Evolutionary conservation across 1,284 basidiomycete species (phyloP), one percentile per base, ranked within the genome.

Genomic region (Irpex sp.): DNA sequence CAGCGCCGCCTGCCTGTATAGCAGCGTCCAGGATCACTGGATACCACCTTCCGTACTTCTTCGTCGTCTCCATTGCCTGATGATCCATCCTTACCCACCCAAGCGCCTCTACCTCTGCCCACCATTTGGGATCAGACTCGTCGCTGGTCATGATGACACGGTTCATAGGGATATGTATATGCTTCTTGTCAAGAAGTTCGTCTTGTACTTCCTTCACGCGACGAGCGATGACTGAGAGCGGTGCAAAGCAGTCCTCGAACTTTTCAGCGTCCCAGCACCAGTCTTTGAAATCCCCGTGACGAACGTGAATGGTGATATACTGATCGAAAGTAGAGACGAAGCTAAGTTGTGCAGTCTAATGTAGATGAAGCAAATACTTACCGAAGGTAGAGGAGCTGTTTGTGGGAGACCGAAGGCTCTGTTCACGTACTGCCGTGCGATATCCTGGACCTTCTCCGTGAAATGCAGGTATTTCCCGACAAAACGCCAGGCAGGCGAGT

Each of bases 121-220:
- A 91, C 88, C 89, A 92, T 11, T 75, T 78, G 7, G 78, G 72
- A 69, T 91, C 81, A 60, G 74, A 70, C 74, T 92, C 90, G 70
- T 92, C 90, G 66, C 86, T 89, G 13, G 88, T 91, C 78, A 92
- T 82, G 64, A 92, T 79, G 48, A 92, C 85, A 67, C 84, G 78
- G 8, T 82, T 74, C 66, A 70, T 66, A 21, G 73, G 74, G 11
- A 85, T 80, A 13, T 73, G 73, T n/a, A 86, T 72, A 0, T 84
- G 84, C 66, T 83, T 82, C 51, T 77, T 78, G 59, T 78, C 73
- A 48, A 75, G 70, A 31, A 90, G 74, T 65, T 86, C 83, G 4
- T 80, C 77, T 67, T 86, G 83, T 2, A 91, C 81, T 70, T 90
- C 87, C 17, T 81, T 74, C 4, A 92, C 86, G 51, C 85, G 82